Evolutionary conservation across 2,329 filamentous ascomycete genomes (phyloP).

Genomic region (Sphaerulina vaccinii): DNA sequence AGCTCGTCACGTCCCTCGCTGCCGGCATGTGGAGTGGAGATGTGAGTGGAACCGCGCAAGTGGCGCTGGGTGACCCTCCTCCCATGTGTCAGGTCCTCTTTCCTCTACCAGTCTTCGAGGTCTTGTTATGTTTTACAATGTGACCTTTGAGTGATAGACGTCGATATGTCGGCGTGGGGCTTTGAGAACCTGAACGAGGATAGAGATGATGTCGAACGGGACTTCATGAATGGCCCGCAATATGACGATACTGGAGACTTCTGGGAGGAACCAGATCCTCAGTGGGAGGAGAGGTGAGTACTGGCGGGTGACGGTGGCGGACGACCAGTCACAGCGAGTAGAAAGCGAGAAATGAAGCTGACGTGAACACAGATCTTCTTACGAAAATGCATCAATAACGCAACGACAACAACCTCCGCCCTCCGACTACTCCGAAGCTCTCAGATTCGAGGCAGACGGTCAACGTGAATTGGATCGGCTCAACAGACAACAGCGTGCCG

Average conservation of each 20-base stretch:
- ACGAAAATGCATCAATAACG: background rate
- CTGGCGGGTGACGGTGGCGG: no score
- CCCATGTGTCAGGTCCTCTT: background rate
- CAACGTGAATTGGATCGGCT: no score
- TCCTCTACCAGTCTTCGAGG: no score
- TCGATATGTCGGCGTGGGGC: slow-evolving; percentile 16
- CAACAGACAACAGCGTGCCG: no score
- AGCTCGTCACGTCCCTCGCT: background rate
- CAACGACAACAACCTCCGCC: background rate
- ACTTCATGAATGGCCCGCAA: background rate
- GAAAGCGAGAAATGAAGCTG: background rate
- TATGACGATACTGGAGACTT: background rate
- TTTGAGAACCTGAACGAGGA: slow-evolving; percentile 2
- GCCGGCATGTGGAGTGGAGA: background rate
- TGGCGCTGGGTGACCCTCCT: background rate
- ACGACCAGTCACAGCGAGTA: background rate
- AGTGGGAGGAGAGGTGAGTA: background rate
- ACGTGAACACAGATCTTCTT: background rate
- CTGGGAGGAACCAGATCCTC: background rate
- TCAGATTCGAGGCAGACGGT: background rate
- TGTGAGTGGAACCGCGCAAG: background rate
- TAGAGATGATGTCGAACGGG: background rate
- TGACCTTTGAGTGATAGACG: background rate
- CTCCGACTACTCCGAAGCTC: background rate
- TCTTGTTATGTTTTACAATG: background rate